Evolutionary conservation across 371 early-diverging fungal species (phyloP).

Genomic region (Batkoa obscura): DNA sequence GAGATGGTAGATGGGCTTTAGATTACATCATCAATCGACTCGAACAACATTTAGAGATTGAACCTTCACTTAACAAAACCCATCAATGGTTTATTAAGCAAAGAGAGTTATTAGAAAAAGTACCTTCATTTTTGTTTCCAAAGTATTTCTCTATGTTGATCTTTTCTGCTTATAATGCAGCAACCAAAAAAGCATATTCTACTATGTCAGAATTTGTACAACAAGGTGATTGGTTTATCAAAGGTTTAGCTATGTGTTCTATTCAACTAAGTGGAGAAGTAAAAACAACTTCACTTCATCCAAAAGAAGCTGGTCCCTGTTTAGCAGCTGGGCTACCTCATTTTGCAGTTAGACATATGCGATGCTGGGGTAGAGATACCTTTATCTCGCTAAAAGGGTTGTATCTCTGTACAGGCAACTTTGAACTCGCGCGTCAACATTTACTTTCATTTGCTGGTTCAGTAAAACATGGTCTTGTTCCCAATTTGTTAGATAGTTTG

Average conservation of each 20-base stretch:
- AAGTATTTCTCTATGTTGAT: slow-evolving; percentile 79
- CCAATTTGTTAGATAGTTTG: slow-evolving; percentile 79
- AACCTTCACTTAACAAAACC: slow-evolving; percentile 26
- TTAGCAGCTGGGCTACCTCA: slow-evolving; percentile 95
- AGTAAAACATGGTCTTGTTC: slow-evolving; percentile 81
- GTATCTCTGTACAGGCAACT: slow-evolving; percentile 62
- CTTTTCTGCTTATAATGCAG: slow-evolving; percentile 50
- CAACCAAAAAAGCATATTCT: slow-evolving; percentile 31
- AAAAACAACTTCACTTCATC: slow-evolving; percentile 58
- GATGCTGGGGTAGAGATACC: slow-evolving; percentile 95
- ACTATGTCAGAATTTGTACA: slow-evolving; percentile 39
- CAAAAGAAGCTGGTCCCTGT: slow-evolving; percentile 28
- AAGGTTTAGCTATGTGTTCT: slow-evolving; percentile 49
- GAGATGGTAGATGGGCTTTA: slow-evolving; percentile 79
- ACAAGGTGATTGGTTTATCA: slow-evolving; percentile 31
- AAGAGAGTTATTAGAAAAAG: slow-evolving; percentile 32
- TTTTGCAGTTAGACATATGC: slow-evolving; percentile 78
- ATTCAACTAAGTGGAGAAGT: slow-evolving; percentile 66
- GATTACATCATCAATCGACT: slow-evolving; percentile 68
- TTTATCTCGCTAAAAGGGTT: slow-evolving; percentile 81
- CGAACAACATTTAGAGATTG: slow-evolving; percentile 21
- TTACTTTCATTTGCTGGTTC: slow-evolving; percentile 77
- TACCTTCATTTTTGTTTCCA: slow-evolving; percentile 72
- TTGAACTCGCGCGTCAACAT: slow-evolving; percentile 57
- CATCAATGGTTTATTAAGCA: slow-evolving; percentile 56